Percentiles rank a stretch among this genome's conserved stretches.
Evolutionary conservation across 805 yeast species (phyloP).

Genomic region (Spathaspora sp.): DNA sequence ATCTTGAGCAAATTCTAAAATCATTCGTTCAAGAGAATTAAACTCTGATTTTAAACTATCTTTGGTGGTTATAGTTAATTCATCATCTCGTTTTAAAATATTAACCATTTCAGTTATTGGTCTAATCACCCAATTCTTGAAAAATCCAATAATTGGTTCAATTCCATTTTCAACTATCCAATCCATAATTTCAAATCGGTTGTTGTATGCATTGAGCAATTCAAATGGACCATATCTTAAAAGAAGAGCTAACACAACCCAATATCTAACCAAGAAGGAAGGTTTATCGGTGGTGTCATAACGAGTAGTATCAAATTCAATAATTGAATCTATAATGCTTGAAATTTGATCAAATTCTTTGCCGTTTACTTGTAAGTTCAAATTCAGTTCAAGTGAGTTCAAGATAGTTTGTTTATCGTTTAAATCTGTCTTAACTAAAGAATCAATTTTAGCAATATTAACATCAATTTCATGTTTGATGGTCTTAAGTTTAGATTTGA

Average conservation of each 20-base stretch:
- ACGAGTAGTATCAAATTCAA: slow-evolving; percentile 8
- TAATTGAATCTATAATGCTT: slow-evolving; percentile 6
- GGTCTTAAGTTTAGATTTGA: slow-evolving; percentile 16
- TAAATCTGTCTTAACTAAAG: slow-evolving; percentile 16
- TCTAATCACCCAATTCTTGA: slow-evolving; percentile 76
- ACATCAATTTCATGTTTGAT: slow-evolving; percentile 20
- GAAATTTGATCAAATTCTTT: slow-evolving; percentile 5
- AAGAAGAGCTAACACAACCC: slow-evolving; percentile 54
- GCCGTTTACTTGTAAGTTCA: not conserved
- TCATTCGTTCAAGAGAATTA: slow-evolving; percentile 84
- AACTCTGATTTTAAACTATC: slow-evolving; percentile 76
- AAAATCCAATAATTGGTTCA: slow-evolving; percentile 65
- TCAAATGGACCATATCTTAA: slow-evolving; percentile 54
- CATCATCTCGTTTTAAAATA: slow-evolving; percentile 77
- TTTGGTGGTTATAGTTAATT: slow-evolving; percentile 72
- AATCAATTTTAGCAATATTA: slow-evolving; percentile 21
- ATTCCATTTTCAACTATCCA: slow-evolving; percentile 60
- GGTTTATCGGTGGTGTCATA: slow-evolving; percentile 28
- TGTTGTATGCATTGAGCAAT: slow-evolving; percentile 39
- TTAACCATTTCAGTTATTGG: slow-evolving; percentile 71
- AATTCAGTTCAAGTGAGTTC: slow-evolving; percentile 8
- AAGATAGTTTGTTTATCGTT: slow-evolving; percentile 7
- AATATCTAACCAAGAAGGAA: slow-evolving; percentile 46
- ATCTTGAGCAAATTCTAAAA: slow-evolving; percentile 55
- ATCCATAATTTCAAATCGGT: slow-evolving; percentile 47